These are phyloP conservation scores for Pugionium cornutum DNA, from an alignment of 345 rosid genomes.

Conservation along the genomic window DNA sequence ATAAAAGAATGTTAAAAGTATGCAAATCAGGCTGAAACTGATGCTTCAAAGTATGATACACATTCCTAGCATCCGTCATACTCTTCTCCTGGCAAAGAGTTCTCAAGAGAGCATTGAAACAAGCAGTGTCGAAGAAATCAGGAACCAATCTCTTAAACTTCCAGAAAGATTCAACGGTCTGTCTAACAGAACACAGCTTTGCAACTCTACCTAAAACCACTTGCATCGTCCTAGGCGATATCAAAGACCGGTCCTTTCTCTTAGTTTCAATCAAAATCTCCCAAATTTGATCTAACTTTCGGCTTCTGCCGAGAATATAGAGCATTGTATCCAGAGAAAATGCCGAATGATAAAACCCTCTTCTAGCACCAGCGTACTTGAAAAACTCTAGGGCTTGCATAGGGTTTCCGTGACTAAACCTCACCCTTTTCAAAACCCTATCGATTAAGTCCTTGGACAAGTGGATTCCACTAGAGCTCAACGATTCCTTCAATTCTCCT, in stretches of 20 bases:
- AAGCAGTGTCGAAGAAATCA: conserved; percentile 51
- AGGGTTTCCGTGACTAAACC: conserved; percentile 88
- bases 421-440: conserved; percentile 61
- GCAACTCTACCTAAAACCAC: conserved; percentile 85
- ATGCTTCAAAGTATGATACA: conserved; percentile 68
- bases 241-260: conserved; percentile 60
- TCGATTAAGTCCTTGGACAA: conserved; percentile 75
- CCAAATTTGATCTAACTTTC: conserved; percentile 71
- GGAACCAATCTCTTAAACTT: conserved; percentile 69
- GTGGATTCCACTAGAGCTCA: conserved; percentile 51
- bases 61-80: conserved; percentile 85
- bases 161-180: conserved; percentile 69
- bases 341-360: conserved; percentile 68
- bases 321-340: conserved; percentile 76
- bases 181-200: conserved; percentile 72
- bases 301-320: conserved; percentile 68
- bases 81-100: conserved; percentile 89
- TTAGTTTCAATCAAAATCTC: conserved; percentile 63
- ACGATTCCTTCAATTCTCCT: conserved; percentile 43
- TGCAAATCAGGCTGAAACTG: conserved; percentile 68
- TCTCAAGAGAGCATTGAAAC: conserved; percentile 81
- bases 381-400: conserved; percentile 69
- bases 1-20: conserved; percentile 77
- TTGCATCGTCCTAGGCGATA: conserved; percentile 67
- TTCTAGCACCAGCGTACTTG: conserved; percentile 43